Base-by-base conservation (phyloP, 305 asterid species). In the Fraxinus greggii region DNA sequence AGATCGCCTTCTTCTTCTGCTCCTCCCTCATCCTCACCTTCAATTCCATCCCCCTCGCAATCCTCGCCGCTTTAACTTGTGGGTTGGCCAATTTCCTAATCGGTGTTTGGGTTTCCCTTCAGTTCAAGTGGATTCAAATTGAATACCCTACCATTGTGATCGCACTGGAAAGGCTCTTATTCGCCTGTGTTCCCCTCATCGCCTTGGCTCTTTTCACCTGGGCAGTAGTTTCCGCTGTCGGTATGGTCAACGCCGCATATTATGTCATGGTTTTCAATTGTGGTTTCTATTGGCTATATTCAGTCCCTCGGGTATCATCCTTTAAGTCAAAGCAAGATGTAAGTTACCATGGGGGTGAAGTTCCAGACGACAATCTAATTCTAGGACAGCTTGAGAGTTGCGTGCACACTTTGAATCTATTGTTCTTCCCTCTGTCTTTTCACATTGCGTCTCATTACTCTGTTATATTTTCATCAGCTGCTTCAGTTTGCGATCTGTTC, bases 51-150 rank as follows among this genome's bases (percentile, higher is more conserved):
- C 75, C 88, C 24, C 91, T 97, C 10, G 92, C 92, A 19, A 74
- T 92, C 63, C 87, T 92, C 24, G 97, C 97, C 23, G 84, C 92
- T n/a, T 82, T 92, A 1, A 87, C 92, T 75, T 95, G 98, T 79
- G 92, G 93, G n/a, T 72, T 97, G 83, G 84, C 95, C 76, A 97
- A 95, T 85, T 97, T 97, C 87, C 82, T 95, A 13, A 87, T 97
- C 17, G 99, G 99, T n/a, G 94, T 97, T 45, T 97, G 99, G 99
- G 90, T 89, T 45, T 95, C 98, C 61, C 92, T 97, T 72, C 99
- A 97, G 94, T 97, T 97, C 81, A 97, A 93, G 90, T 97, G 98
- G 98, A 86, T 97, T 84, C 99, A 93, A 72, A 93, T 97, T 63
- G 99, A 97, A 82, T 88, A 97, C 79, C 99, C 99, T 5, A 85